Percentiles rank a stretch among this genome's conserved stretches.
These are phyloP conservation scores for Leccinum fuscescens DNA, from an alignment of 1,284 basidiomycete genomes.

Conservation along the genomic window DNA sequence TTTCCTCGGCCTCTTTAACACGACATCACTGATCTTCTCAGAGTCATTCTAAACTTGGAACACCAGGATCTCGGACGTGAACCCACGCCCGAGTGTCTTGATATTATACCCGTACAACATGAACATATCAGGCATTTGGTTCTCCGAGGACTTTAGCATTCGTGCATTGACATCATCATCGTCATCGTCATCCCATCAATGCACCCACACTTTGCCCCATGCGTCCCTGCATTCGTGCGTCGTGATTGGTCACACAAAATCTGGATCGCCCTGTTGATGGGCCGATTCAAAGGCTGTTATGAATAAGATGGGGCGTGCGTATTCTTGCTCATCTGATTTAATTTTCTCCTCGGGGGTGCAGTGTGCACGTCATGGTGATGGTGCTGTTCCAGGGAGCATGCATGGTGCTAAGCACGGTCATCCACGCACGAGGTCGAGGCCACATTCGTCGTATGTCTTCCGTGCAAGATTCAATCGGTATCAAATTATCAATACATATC, in stretches of 20 bases:
- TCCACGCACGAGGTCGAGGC: constrained; percentile 1
- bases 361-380: background rate
- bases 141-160: constrained; percentile 17
- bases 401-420: background rate
- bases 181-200: background rate
- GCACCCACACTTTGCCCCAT: background rate
- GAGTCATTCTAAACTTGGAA: constrained; percentile 5
- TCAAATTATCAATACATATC: background rate
- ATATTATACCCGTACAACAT: background rate
- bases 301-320: background rate
- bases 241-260: background rate
- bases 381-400: background rate
- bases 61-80: background rate
- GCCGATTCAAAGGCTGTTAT: background rate
- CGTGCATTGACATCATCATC: background rate
- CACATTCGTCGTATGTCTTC: background rate
- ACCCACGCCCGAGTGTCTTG: background rate
- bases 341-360: background rate
- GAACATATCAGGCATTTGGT: constrained; percentile 1
- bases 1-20: constrained; percentile 7
- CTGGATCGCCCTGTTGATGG: constrained; percentile 1
- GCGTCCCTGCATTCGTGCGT: background rate
- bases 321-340: background rate
- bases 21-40: constrained; percentile 2
- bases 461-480: background rate